A percentile compares a stretch with the other conserved stretches of the same genome.
phyloP scores from a whole-genome alignment of 2,329 filamentous ascomycete genomes.

The Epicoccum nigrum region DNA sequence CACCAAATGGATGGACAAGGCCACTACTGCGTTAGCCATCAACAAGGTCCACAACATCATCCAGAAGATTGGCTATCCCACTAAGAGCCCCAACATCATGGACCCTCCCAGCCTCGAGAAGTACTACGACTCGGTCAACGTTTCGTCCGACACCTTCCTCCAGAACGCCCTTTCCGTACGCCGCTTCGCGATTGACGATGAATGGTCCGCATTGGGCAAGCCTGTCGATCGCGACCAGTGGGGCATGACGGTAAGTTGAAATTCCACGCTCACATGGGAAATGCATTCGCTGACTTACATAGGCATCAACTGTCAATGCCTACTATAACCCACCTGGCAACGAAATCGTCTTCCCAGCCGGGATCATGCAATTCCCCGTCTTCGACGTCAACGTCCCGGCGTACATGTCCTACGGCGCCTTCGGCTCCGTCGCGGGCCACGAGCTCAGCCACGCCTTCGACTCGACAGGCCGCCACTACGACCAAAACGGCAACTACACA shows the following conservation, averaged over 20 bases:
- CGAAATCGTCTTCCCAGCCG: constrained; percentile 72
- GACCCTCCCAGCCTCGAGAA: constrained; percentile 61
- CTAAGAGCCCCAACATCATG: constrained; percentile 65
- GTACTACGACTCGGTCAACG: constrained; percentile 62
- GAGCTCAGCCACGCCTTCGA: constrained; percentile 75
- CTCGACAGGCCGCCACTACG: constrained; percentile 67
- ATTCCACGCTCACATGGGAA: neutral
- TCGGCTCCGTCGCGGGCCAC: constrained; percentile 71
- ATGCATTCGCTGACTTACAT: neutral
- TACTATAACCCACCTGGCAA: constrained; percentile 70
- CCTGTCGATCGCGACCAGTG: constrained; percentile 67
- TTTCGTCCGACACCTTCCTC: constrained; percentile 62
- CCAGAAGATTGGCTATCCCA: constrained; percentile 72
- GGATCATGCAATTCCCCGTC: constrained; percentile 70
- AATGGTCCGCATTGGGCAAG: constrained; percentile 65
- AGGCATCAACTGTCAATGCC: constrained; percentile 59
- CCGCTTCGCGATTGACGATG: constrained; percentile 54
- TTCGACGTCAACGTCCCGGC: constrained; percentile 68
- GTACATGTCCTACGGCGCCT: constrained; percentile 72
- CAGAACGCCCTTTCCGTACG: constrained; percentile 61
- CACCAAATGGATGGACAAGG: constrained; percentile 69
- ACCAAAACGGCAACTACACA: constrained; percentile 68
- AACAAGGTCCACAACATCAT: constrained; percentile 71
- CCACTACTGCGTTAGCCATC: constrained; percentile 64
- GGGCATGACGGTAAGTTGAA: constrained; percentile 58